phyloP scores from a whole-genome alignment of 345 rosid genomes.

The Mallotus nudiflorus region DNA sequence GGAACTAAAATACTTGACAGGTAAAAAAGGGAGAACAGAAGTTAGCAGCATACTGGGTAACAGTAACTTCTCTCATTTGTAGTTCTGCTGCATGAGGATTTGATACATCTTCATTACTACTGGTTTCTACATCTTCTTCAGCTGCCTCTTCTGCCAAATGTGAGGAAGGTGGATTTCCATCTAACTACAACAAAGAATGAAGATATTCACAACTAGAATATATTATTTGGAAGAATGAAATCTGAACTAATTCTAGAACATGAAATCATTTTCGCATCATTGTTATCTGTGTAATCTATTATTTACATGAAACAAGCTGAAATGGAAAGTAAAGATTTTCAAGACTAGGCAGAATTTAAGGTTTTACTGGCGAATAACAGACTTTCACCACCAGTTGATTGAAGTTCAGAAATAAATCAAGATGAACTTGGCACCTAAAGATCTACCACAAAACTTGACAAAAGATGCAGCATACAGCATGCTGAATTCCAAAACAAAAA shows the following conservation, averaged over 20 bases:
- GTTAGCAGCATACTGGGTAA: slow-evolving; percentile 32
- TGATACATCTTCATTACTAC: slow-evolving; percentile 17
- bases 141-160: slow-evolving; percentile 22
- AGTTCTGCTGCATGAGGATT: slow-evolving; percentile 20
- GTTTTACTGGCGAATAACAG: not conserved
- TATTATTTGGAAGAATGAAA: not conserved
- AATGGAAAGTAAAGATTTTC: not conserved
- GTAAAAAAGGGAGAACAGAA: not conserved
- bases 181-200: slow-evolving; percentile 27
- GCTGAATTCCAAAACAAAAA: not conserved
- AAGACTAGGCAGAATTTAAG: not conserved
- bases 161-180: slow-evolving; percentile 21
- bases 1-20: not conserved
- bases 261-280: not conserved
- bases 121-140: slow-evolving; percentile 22
- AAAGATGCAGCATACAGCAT: not conserved
- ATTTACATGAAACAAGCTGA: not conserved
- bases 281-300: too few species aligned
- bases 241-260: not conserved
- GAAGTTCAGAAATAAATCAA: not conserved
- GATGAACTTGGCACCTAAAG: not conserved
- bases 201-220: not conserved
- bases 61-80: slow-evolving; percentile 18
- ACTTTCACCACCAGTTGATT: not conserved
- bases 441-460: not conserved